phyloP scores from a whole-genome alignment of 345 rosid genomes.

The Raphanus sativus region DNA sequence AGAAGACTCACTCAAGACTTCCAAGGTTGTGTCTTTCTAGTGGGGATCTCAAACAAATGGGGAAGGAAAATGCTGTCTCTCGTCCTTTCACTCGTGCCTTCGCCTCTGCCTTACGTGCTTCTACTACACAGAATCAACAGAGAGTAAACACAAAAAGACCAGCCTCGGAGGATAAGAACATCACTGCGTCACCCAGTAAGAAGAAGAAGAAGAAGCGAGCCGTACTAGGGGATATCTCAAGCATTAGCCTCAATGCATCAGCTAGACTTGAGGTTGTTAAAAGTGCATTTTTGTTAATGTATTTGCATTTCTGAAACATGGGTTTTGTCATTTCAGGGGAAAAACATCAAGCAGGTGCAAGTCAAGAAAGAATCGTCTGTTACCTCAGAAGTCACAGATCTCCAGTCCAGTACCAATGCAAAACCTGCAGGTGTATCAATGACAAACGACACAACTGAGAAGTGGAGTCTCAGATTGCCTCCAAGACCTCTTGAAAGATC shows the following conservation, averaged over 20 bases:
- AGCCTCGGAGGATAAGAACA: slow-evolving; percentile 51
- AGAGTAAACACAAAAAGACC: slow-evolving; percentile 54
- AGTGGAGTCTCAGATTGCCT: slow-evolving; percentile 25
- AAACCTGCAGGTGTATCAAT: slow-evolving; percentile 12
- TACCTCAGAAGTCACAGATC: slow-evolving; percentile 34
- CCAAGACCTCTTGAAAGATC: slow-evolving; percentile 32
- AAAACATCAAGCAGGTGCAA: slow-evolving; percentile 52
- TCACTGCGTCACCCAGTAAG: slow-evolving; percentile 35
- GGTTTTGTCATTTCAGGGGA: slow-evolving; percentile 45
- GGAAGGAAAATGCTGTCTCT: slow-evolving; percentile 49
- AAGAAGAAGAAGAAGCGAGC: slow-evolving; percentile 51
- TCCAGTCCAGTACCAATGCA: slow-evolving; percentile 17
- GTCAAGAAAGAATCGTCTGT: slow-evolving; percentile 38
- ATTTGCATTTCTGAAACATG: slow-evolving; percentile 14
- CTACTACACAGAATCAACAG: slow-evolving; percentile 41
- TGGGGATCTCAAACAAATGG: slow-evolving; percentile 56
- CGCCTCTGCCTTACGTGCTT: slow-evolving; percentile 57
- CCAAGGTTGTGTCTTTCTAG: slow-evolving; percentile 42
- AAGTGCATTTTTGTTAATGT: background rate
- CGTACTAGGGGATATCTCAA: slow-evolving; percentile 72
- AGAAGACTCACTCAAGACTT: slow-evolving; percentile 24
- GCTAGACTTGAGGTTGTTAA: slow-evolving; percentile 52
- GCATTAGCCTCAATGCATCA: slow-evolving; percentile 50
- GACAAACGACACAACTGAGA: slow-evolving; percentile 5
- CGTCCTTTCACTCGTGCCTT: slow-evolving; percentile 70